A percentile compares a stretch with the other conserved stretches of the same genome.
Evolutionary conservation across 306 rosid genomes (phyloP).

Genomic region (Dryas drummondii): DNA sequence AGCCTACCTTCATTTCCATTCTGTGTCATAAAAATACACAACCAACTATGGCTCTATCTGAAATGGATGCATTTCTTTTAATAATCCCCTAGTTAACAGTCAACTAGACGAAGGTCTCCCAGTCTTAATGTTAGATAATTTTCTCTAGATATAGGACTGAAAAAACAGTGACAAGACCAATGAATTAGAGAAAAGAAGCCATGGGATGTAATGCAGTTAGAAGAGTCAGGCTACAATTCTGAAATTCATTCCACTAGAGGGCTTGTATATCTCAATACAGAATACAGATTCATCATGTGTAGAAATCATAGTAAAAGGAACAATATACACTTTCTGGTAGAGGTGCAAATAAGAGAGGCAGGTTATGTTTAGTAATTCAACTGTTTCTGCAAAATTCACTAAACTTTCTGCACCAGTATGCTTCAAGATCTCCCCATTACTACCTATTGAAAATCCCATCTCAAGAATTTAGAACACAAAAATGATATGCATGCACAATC

Average conservation of each 20-base stretch:
- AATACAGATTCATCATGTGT: background rate
- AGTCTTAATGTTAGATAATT: background rate
- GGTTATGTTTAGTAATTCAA: background rate
- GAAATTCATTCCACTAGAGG: background rate
- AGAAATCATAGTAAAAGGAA: background rate
- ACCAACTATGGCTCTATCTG: background rate
- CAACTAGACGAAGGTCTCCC: background rate
- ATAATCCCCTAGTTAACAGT: background rate
- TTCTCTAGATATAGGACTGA: background rate
- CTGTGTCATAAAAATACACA: background rate
- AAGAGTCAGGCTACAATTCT: background rate
- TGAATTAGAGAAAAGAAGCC: background rate
- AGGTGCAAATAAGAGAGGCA: background rate
- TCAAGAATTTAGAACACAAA: background rate
- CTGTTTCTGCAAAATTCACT: background rate
- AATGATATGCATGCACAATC: background rate
- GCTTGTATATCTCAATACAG: background rate
- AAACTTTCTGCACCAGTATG: background rate
- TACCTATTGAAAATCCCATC: background rate
- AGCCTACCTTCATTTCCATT: background rate
- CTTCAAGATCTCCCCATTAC: background rate
- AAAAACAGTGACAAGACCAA: background rate
- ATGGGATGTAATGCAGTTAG: background rate
- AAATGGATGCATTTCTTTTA: background rate
- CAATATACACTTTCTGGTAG: background rate